These are phyloP conservation scores for Macroventuria anomochaeta DNA, from an alignment of 2,329 filamentous ascomycete genomes.

Conservation along the genomic window DNA sequence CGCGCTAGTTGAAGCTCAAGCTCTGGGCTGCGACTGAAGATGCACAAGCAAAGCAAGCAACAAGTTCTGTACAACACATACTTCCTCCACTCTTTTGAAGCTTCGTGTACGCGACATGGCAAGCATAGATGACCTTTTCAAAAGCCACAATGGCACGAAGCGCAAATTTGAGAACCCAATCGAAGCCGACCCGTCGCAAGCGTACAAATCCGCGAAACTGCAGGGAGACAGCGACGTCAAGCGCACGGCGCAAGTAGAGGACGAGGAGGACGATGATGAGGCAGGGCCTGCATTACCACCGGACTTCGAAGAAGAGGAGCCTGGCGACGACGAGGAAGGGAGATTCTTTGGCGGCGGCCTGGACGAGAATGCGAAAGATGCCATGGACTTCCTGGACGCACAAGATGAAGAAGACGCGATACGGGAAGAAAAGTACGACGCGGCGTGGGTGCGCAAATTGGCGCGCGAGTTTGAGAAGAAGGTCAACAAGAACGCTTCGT, in stretches of 20 bases:
- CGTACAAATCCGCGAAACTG: conserved; percentile 67
- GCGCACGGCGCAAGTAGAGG: conserved; percentile 56
- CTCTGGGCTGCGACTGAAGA: conserved; percentile 11
- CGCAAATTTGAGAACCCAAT: conserved; percentile 65
- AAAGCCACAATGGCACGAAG: conserved; percentile 62
- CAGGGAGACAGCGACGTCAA: conserved; percentile 58
- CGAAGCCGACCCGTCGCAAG: conserved; percentile 62
- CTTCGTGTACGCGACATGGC: conserved; percentile 54
- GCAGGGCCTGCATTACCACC: conserved; percentile 63
- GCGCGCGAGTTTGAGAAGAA: conserved; percentile 86
- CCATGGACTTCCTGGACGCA: conserved; percentile 85
- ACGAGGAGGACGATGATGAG: conserved; percentile 53
- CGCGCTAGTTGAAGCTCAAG: conserved; percentile 13
- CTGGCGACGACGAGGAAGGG: conserved; percentile 78
- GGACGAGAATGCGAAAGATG: conserved; percentile 77
- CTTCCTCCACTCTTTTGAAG: not conserved
- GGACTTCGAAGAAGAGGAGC: conserved; percentile 63
- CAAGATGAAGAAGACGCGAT: conserved; percentile 60
- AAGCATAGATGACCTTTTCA: conserved; percentile 69
- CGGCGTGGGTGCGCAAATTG: conserved; percentile 80
- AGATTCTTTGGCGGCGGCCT: conserved; percentile 96
- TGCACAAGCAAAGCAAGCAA: not conserved
- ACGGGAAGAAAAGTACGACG: conserved; percentile 78
- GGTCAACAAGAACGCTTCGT: conserved; percentile 87
- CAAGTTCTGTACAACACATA: not conserved